Evolutionary conservation across 1,284 basidiomycete species (phyloP).

Genomic region (Trichosporon inkin): DNA sequence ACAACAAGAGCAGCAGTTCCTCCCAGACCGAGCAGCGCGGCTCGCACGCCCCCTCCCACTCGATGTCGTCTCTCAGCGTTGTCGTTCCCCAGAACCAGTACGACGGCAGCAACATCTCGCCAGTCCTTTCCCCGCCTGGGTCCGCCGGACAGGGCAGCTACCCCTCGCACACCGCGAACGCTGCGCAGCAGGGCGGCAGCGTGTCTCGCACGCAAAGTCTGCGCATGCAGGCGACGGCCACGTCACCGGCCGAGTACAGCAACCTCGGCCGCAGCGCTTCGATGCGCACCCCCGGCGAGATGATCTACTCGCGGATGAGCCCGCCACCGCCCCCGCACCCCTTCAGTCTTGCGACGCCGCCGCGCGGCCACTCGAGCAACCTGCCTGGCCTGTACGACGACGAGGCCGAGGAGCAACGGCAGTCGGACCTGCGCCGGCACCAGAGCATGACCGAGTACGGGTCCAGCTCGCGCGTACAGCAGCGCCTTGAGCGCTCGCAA

Average conservation of each 20-base stretch:
- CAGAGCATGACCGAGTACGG: conserved; percentile 48
- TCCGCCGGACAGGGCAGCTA: conserved; percentile 12
- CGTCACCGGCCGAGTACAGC: conserved; percentile 28
- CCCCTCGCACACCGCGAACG: not conserved
- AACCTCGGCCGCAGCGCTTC: conserved; percentile 40
- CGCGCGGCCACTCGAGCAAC: conserved; percentile 40
- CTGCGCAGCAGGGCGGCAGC: conserved; percentile 15
- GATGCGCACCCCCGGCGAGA: conserved; percentile 38
- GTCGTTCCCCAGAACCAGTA: conserved; percentile 15
- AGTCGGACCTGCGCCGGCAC: conserved; percentile 43
- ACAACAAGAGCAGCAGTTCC: conserved; percentile 18
- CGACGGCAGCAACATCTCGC: conserved; percentile 14
- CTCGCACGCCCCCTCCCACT: conserved; percentile 33
- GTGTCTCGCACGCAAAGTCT: conserved; percentile 46
- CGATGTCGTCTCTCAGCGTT: conserved; percentile 41
- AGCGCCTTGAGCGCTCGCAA: conserved; percentile 42
- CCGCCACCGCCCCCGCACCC: conserved; percentile 26
- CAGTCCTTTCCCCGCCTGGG: conserved; percentile 16
- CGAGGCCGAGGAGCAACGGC: conserved; percentile 17
- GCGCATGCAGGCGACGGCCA: conserved; percentile 30
- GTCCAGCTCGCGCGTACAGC: conserved; percentile 34
- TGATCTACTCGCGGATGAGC: conserved; percentile 21
- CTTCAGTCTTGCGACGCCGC: conserved; percentile 41
- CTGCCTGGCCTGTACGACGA: conserved; percentile 19
- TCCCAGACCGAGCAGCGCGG: conserved; percentile 31